These are phyloP conservation scores for Penicillium desertorum DNA, from an alignment of 495 filamentous ascomycete species.

Conservation along the genomic window DNA sequence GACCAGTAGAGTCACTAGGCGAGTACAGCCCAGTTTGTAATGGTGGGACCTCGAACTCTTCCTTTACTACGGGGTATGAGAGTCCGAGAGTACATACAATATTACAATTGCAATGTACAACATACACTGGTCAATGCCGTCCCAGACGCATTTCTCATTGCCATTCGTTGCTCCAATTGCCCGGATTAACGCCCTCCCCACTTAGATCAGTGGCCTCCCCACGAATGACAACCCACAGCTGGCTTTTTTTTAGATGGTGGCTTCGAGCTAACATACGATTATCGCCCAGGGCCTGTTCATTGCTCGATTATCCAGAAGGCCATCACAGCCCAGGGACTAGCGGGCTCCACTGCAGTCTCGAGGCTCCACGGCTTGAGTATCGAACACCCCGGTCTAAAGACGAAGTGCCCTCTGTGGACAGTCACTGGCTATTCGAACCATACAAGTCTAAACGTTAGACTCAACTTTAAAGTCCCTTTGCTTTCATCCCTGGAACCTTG, in stretches of 20 bases:
- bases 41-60: slow-evolving; percentile 9
- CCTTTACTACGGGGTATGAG: not conserved
- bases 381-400: not conserved
- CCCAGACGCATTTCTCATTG: not conserved
- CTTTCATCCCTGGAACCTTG: not conserved
- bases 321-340: slow-evolving; percentile 18
- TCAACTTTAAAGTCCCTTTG: not conserved
- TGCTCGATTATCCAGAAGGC: slow-evolving; percentile 19
- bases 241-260: slow-evolving; percentile 25
- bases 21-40: slow-evolving; percentile 21
- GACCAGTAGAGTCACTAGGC: slow-evolving; percentile 22
- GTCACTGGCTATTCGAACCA: not conserved
- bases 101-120: not conserved
- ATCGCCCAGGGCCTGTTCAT: slow-evolving; percentile 9
- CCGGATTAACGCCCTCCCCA: slow-evolving; percentile 24
- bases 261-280: slow-evolving; percentile 13
- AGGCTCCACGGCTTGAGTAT: slow-evolving; percentile 1
- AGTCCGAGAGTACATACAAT: slow-evolving; percentile 1
- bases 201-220: slow-evolving; percentile 11
- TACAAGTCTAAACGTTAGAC: slow-evolving; percentile 9
- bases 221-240: slow-evolving; percentile 18
- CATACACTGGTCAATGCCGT: not conserved
- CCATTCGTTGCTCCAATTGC: not conserved
- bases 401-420: not conserved
- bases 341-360: slow-evolving; percentile 16